Percentiles rank a stretch among this genome's conserved stretches.
Conservation (phyloP, 164 flowering plant genomes). For the Taxillus chinensis region DNA sequence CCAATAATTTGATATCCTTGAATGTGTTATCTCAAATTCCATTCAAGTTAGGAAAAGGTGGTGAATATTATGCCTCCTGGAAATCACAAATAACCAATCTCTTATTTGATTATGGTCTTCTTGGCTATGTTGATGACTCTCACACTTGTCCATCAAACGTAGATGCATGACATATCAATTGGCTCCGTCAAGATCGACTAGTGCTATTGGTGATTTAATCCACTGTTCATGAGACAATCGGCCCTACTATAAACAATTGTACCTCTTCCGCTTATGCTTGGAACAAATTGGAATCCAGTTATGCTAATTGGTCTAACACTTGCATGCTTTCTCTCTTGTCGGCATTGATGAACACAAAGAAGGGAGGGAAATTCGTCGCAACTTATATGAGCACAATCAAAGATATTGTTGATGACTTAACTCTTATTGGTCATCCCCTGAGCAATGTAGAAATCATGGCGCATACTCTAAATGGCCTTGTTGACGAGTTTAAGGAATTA, state of each 20-base stretch:
- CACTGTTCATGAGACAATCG: background rate
- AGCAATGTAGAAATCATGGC: background rate
- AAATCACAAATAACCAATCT: too few species aligned
- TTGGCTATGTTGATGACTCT: too few species aligned
- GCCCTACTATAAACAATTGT: background rate
- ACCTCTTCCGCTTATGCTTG: background rate
- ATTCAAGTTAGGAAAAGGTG: too few species aligned
- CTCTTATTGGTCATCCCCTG: background rate
- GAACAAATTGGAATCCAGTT: background rate
- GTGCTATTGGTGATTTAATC: background rate
- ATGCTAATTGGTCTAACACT: background rate
- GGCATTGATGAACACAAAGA: background rate
- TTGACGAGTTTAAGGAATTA: background rate
- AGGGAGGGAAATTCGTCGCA: background rate
- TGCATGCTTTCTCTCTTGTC: background rate
- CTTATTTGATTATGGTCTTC: too few species aligned
- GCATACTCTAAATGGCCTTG: background rate
- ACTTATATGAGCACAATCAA: too few species aligned
- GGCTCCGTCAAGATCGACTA: background rate
- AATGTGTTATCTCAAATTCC: too few species aligned
- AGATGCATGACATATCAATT: too few species aligned
- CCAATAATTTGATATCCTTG: too few species aligned
- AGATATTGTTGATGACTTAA: background rate
- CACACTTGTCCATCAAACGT: too few species aligned
- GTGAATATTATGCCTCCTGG: too few species aligned